Conservation (phyloP, 208 protist genomes). For the Leishmania gerbilli region DNA sequence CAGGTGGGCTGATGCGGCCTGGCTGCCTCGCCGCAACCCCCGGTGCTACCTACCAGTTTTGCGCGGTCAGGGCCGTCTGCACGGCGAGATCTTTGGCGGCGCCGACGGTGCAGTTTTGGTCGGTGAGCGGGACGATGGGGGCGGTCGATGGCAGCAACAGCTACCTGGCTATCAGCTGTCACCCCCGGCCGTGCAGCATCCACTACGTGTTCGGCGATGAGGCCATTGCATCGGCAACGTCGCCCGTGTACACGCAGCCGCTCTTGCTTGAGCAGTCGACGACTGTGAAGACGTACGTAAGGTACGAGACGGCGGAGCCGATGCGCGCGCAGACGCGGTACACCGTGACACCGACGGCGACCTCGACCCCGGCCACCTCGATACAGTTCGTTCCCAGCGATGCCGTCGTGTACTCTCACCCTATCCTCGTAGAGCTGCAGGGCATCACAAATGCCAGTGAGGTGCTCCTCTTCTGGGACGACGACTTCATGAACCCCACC, state of each 20-base stretch:
- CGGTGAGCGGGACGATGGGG: conserved; percentile 29
- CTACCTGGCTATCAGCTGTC: conserved; percentile 48
- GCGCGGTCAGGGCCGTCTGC: conserved; percentile 56
- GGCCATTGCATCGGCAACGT: conserved; percentile 16
- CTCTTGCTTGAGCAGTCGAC: conserved; percentile 40
- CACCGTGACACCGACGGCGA: conserved; percentile 24
- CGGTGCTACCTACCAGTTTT: conserved; percentile 45
- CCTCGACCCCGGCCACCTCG: neutral
- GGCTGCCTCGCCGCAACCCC: conserved; percentile 65
- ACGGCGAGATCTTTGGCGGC: conserved; percentile 13
- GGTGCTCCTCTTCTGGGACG: conserved; percentile 45
- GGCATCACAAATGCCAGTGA: conserved; percentile 27
- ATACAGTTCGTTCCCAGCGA: conserved; percentile 37
- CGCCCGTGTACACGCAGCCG: conserved; percentile 28
- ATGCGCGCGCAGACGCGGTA: conserved; percentile 40
- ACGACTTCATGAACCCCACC: conserved; percentile 34
- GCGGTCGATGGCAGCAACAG: conserved; percentile 23
- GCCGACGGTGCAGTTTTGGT: conserved; percentile 36
- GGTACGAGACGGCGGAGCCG: conserved; percentile 30
- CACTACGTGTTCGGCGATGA: conserved; percentile 55
- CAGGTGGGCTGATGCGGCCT: conserved; percentile 33
- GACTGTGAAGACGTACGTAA: conserved; percentile 43
- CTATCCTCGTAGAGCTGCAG: conserved; percentile 47
- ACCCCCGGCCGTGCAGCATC: conserved; percentile 49
- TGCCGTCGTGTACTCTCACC: conserved; percentile 34